Evolutionary conservation across 1,139 yeast species (phyloP).

Genomic region (Wickerhamomyces sp.): DNA sequence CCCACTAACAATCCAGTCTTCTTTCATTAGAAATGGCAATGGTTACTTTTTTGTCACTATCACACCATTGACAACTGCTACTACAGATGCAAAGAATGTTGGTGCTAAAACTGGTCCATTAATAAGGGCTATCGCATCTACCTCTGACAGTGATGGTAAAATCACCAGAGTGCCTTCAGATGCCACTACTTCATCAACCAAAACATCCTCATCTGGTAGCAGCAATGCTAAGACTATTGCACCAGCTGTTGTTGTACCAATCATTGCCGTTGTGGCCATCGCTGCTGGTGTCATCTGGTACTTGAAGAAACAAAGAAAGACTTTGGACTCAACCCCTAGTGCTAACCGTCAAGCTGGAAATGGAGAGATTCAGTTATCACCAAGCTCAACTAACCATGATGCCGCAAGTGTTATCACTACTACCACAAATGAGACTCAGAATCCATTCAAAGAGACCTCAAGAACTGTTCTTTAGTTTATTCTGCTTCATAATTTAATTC

Average conservation of each 20-base stretch:
- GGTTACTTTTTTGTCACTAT: conserved; percentile 35
- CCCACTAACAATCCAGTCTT: conserved; percentile 29
- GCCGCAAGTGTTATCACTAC: conserved; percentile 6
- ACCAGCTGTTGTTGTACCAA: conserved; percentile 41
- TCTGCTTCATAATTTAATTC: neutral
- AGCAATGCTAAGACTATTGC: conserved; percentile 26
- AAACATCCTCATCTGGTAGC: conserved; percentile 19
- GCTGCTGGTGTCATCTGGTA: conserved; percentile 19
- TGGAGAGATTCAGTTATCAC: conserved; percentile 13
- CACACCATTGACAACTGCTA: conserved; percentile 32
- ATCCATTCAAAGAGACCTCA: conserved; percentile 17
- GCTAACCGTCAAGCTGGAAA: neutral
- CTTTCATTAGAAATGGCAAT: conserved; percentile 26
- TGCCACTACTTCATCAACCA: conserved; percentile 17
- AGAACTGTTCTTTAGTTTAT: conserved; percentile 14
- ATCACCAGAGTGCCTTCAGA: conserved; percentile 37
- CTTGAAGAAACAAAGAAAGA: conserved; percentile 18
- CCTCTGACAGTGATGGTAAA: conserved; percentile 25
- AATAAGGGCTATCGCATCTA: conserved; percentile 29
- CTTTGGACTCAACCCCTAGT: neutral
- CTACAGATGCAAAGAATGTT: conserved; percentile 29
- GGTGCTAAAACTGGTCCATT: conserved; percentile 36
- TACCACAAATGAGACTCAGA: conserved; percentile 11
- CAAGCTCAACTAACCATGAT: conserved; percentile 13
- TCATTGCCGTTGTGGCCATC: conserved; percentile 28